Evolutionary conservation across 2,329 filamentous ascomycete genomes (phyloP), one percentile per base, ranked within the genome.

Genomic region (Fusarium tanahbumbuense): DNA sequence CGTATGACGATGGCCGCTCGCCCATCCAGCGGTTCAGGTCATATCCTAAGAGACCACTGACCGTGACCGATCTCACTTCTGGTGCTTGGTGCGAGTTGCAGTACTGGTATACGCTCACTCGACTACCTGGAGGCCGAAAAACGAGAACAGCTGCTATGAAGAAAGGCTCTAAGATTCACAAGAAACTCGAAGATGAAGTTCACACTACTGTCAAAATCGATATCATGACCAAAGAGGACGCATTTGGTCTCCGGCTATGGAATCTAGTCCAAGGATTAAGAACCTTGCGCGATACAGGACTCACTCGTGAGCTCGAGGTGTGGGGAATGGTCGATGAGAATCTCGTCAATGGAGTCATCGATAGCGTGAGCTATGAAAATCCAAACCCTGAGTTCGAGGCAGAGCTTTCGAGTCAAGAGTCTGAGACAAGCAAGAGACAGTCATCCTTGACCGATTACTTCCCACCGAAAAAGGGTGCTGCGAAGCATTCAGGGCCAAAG

Each of bases 71-170:
- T 78, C 82, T 98, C 25, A 89, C 94, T 1, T 92, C 93, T 2
- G 94, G 94, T 4, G 91, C 94, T 10, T 99, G 96, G 96, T 99
- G 96, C 78, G 95, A 99, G 80, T 80, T 98, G 63, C 94, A 98
- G 78, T 97, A 97, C 75, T 94, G 90, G 84, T 98, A 97, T 81
- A 93, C 89, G 0, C 85, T 99, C 57, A 92, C 90, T 5, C 90
- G 88, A 57, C 88, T 88, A 6, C 87, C 86, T 0, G 83, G 91
- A 76, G 96, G 95, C 1, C 88, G 88, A 60, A 94, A 92, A 77
- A 91, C 87, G 56, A 85, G 85, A 34, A 98, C 94, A 1, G 80
- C 87, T 4, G 93, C 93, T 1, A 99, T 99, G 96, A 91, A 90
- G 77, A 86, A 89, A 56, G 96, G 96, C 0, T 91, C 89, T 40